Percentiles rank a stretch among this genome's conserved stretches.
phyloP scores from a whole-genome alignment of 129 eudicot species.

The Chrysanthemum lavandulifolium region DNA sequence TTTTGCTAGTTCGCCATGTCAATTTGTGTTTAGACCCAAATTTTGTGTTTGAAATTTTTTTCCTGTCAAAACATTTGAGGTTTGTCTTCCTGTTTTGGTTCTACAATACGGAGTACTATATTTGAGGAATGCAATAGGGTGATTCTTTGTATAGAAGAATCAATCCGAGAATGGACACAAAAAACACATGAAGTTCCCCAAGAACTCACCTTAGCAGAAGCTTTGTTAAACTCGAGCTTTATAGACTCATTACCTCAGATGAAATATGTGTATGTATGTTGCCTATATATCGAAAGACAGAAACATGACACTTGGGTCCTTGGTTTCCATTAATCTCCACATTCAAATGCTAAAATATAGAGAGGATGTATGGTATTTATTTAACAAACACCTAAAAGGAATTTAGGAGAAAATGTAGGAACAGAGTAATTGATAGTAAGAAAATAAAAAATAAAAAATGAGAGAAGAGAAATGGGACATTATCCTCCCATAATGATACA shows the following conservation, averaged over 20 bases:
- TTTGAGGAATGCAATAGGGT: no score
- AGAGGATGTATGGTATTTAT: conserved; percentile 27
- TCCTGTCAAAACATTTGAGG: no score
- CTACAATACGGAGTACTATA: no score
- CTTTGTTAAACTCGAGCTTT: not conserved
- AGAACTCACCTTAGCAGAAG: not conserved
- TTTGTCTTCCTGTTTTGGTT: no score
- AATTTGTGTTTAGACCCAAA: no score
- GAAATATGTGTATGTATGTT: not conserved
- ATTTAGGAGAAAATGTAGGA: not conserved
- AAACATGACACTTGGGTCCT: conserved; percentile 4
- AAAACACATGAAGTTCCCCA: not conserved
- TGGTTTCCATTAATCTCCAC: conserved; percentile 16
- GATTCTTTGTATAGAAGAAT: no score
- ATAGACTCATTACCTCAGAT: not conserved
- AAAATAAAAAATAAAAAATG: not conserved
- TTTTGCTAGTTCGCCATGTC: not conserved
- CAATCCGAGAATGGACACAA: no score
- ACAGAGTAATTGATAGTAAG: not conserved
- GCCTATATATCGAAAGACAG: not conserved
- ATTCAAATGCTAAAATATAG: conserved; percentile 25
- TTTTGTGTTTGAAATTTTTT: no score
- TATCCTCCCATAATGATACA: conserved; percentile 16
- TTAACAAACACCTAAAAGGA: not conserved
- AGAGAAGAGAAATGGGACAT: not conserved